Evolutionary conservation across 148 eudicot species (phyloP), one percentile per base, ranked within the genome.

Genomic region (Vaccinium macrocarpon): DNA sequence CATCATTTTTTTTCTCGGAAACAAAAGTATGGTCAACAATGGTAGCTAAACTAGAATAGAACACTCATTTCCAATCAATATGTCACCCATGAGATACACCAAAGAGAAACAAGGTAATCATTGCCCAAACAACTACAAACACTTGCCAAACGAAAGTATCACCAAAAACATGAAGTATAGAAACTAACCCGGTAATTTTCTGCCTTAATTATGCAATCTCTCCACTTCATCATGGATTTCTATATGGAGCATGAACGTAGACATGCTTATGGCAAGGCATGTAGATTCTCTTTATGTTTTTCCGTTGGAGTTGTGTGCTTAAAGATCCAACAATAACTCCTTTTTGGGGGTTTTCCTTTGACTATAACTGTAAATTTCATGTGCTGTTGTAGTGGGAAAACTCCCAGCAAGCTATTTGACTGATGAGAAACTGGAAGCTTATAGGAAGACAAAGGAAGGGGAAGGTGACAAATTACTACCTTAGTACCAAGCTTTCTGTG

Each of bases 351-450:
- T 27, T 61, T 32, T 50, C 71, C 51, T 14, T 15, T 19, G 15
- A 13, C 59, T 62, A 32, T 1, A 38, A 19, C 32, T 23, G 6
- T 16, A 66, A 27, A 3, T 81, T n/a, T 9, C 6, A 55, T 79
- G 46, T 46, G 55, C 35, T 55, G 56, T 27, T 75, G 70, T 80
- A 95, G 98, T 92, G 89, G 97, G 98, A 68, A 95, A 90, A 82
- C 87, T 95, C 55, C 98, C 92, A 23, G 92, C 89, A 82, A 90
- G 89, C 81, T 84, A 85, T 59, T 90, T 93, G 82, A 92, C 85
- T 82, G 97, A 92, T n/a, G 89, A 91, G 82, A 92, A 86, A 51
- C 76, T 92, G 78, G 78, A 89, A 82, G 49, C 52, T 78, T 48
- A 89, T 23, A 91, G 88, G 62, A 91, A 86, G 88, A 87, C 75